Conservation (phyloP, 2,329 filamentous ascomycete species). For the Colletotrichum gloeosporioides region DNA sequence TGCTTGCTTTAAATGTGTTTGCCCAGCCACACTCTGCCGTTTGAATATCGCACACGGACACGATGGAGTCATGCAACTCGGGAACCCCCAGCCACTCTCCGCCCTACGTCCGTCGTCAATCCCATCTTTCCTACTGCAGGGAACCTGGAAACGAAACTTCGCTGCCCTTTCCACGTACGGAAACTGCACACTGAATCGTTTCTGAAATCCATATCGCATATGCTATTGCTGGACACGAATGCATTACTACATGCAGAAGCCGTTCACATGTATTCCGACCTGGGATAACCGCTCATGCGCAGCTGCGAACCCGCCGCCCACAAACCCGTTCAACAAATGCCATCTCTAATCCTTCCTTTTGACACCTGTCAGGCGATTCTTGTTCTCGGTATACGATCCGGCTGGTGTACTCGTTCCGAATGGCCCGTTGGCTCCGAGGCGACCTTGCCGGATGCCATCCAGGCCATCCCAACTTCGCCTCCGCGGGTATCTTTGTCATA, state of each 20-base stretch:
- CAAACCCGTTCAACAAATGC: not conserved
- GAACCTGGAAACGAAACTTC: conserved; percentile 10
- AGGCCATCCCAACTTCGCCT: not conserved
- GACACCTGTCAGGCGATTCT: not conserved
- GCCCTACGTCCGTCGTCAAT: not conserved
- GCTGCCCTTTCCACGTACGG: not conserved
- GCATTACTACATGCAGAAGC: not conserved
- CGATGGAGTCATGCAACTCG: not conserved
- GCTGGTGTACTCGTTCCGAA: not conserved
- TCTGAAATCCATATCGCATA: conserved; percentile 11
- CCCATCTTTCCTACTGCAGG: not conserved
- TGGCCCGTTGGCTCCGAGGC: not conserved
- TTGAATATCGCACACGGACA: not conserved
- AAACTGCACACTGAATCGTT: not conserved
- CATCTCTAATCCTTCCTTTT: not conserved
- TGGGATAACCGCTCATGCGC: not conserved
- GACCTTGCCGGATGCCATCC: not conserved
- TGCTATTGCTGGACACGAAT: not conserved
- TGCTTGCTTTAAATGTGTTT: not conserved
- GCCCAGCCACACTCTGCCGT: not conserved
- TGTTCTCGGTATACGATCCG: not conserved
- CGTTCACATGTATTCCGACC: not conserved
- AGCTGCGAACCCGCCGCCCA: not conserved
- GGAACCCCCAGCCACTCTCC: not conserved
- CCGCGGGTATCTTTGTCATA: not conserved